Evolutionary conservation across 306 rosid species (phyloP), one percentile per base, ranked within the genome.

Genomic region (Vicia villosa): DNA sequence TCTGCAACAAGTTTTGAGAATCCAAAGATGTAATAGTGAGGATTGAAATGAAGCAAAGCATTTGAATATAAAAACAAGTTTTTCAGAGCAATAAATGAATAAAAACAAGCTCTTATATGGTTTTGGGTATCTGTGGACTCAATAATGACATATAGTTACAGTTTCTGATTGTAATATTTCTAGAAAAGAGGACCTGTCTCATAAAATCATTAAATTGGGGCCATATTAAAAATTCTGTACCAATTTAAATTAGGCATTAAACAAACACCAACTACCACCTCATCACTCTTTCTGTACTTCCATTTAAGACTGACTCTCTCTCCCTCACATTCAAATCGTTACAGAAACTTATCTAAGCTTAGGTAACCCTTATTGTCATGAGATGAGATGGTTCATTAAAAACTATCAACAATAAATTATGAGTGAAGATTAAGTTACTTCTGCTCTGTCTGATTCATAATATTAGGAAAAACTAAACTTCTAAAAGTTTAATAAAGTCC

Each of bases 141-240:
- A 81, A 82, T 77, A 70, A 82, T 84, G 81, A n/a, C 71, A 69
- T 19, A 55, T 38, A 66, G 63, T 78, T 51, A 40, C 69, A 66
- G 70, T 63, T 49, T 79, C 76, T 77, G 78, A 79, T 79, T 69
- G 71, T 71, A 59, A 62, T 84, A 77, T 76, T 76, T 87, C 6
- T 76, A 77, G 91, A 68, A 80, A 87, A 70, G 41, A 80, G 83
- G 74, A 80, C 84, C 62, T 41, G 79, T 30, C 36, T 74, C 71
- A 41, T 77, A 40, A 49, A 17, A 42, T 37, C 13, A 73, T 51
- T 30, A 49, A 13, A 22, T n/a, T 40, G 63, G 62, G 62, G 73
- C 28, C 26, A 10, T 4, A 3, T 52, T 52, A 21, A 51, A 28
- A 51, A 19, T 51, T 51, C 6, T 51, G 58, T 51, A 26, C 34